Evolutionary conservation across 2,329 filamentous ascomycete genomes (phyloP), one percentile per base, ranked within the genome.

Genomic region (Leptographium wingfieldii): DNA sequence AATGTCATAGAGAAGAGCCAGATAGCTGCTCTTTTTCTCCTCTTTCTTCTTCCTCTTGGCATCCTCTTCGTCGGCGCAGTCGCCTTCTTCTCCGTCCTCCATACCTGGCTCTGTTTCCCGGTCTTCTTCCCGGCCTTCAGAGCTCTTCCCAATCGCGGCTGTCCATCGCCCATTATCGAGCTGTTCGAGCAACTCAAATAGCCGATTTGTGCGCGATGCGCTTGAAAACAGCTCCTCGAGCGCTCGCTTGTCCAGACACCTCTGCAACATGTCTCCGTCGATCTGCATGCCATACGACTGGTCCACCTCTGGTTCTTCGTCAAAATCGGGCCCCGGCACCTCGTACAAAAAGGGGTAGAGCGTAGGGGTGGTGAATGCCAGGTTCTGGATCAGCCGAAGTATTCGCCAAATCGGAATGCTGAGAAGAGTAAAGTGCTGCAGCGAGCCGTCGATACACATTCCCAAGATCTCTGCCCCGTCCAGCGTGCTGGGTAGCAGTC

Each of bases 351-450:
- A 81, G 3, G 81, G 78, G 61, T 77, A 83, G 14, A 84, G 70
- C 3, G 68, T 64, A 7, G 70, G 67, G 31, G 77, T 79, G 31
- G 72, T 69, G 55, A 78, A 70, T 33, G 82, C 83, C 55, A 95
- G 69, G 61, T 87, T 86, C 67, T 95, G 86, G 1, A 96, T 69
- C 63, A 92, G 83, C 60, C 80, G 79, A 5, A 97, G 76, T 4
- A 95, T 75, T 7, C 79, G 77, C 82, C 86, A 88, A 9, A 85
- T 79, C 2, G 80, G 71, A 22, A 79, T 67, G 11, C 78, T 74
- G 0, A 97, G 73, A 16, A 92, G 73, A 1, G 80, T 80, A 66
- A 96, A 86, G 60, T 87, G 81, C 63, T 82, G 82, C 29, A 92
- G 67, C 0, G 85, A 83, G 1, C 89, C 89, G 66, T 89, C 83